Percentiles rank a stretch among this genome's conserved stretches.
phyloP scores from a whole-genome alignment of 1,284 basidiomycete genomes.

The Leccinum subspadiceum region DNA sequence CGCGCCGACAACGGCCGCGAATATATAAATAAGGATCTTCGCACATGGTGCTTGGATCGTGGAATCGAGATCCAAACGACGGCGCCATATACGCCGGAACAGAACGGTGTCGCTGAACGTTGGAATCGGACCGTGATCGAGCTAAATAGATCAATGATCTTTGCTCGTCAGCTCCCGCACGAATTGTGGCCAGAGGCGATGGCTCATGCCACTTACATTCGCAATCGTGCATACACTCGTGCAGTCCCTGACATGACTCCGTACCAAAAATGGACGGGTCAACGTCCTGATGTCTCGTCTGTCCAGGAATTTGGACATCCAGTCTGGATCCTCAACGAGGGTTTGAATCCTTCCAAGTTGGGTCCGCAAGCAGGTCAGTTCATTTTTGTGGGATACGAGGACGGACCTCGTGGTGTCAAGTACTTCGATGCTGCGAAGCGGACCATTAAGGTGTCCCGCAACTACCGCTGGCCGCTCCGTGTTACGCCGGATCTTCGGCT shows the following conservation, averaged over 20 bases:
- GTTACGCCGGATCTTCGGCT: not conserved
- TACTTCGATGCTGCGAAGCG: not conserved
- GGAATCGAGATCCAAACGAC: no score
- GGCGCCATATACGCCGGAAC: no score
- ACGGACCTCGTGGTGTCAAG: not conserved
- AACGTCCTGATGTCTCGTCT: not conserved
- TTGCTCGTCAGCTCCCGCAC: no score
- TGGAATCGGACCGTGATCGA: no score
- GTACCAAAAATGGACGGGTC: not conserved
- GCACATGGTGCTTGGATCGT: no score
- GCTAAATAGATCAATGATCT: no score
- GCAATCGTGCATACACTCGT: not conserved
- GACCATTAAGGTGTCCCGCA: not conserved
- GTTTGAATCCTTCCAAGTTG: not conserved
- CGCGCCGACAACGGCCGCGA: no score
- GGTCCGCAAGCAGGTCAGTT: not conserved
- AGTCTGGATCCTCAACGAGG: not conserved
- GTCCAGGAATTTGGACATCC: not conserved
- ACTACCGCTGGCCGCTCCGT: not conserved
- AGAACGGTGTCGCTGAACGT: no score
- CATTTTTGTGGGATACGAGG: not conserved
- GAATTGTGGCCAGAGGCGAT: not conserved
- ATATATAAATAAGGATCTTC: no score
- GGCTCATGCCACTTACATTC: not conserved
- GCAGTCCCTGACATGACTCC: not conserved